Base-by-base conservation (phyloP, 306 rosid genomes). In the Prunus persica region DNA sequence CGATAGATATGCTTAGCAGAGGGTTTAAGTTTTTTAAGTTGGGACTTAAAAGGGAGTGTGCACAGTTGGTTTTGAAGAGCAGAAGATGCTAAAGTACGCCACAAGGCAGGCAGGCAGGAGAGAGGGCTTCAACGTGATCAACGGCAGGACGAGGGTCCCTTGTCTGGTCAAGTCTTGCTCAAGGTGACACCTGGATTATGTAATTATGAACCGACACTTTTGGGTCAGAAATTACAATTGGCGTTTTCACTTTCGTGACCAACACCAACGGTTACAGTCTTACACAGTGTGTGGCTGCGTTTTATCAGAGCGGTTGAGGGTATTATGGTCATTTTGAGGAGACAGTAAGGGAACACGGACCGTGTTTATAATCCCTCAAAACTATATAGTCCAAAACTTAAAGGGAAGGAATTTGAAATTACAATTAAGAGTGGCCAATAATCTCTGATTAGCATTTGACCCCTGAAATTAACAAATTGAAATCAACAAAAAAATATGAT, bases 161-260 rank as follows among this genome's bases (percentile, higher is more conserved):
- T 56, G 52, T 55, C 46, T 66, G 28, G 12, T 11, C 18, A 11
- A 32, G 0, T 5, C 20, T 7, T 6, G 15, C 5, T 43, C 57
- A 0, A 5, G 28, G 3, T 4, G 47, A 61, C 77, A 73, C 77
- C 45, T 61, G 68, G 41, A 30, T 46, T 19, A 65, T 10, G 60
- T 10, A 6, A 16, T 60, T 45, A 11, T 11, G 30, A 43, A 73
- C 69, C 77, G 77, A 46, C 77, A 61, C 58, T 46, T 73, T 16
- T 11, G 77, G 67, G 60, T 28, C 25, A 1, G 10, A 65, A 63
- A 30, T 16, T 63, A 30, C 22, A 63, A 16, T 63, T 30, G 38
- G 15, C 61, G 5, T 9, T 62, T 62, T 62, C 28, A 30, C 67
- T 62, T 25, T 60, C 28, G 28, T 60, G 19, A 24, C 65, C 65